phyloP scores from a whole-genome alignment of 257 asterid genomes.

The Fraxinus americana region DNA sequence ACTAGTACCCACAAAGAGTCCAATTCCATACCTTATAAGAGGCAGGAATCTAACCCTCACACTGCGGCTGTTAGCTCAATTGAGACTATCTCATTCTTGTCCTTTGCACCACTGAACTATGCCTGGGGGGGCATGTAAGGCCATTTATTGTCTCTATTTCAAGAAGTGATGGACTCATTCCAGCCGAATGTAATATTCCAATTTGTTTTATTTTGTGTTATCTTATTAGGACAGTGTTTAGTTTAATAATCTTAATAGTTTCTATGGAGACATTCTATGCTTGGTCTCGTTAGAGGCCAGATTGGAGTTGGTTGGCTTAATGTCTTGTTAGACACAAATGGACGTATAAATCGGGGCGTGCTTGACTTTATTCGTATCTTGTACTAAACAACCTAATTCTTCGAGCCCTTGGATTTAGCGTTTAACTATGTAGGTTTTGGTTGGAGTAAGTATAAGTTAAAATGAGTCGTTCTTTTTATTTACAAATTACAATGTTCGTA shows the following conservation, averaged over 20 bases:
- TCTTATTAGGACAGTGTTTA: neutral
- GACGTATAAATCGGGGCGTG: no score
- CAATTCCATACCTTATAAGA: no score
- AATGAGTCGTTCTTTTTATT: neutral
- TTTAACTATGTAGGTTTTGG: no score
- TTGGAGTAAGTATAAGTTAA: neutral
- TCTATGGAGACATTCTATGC: neutral
- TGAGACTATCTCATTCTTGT: no score
- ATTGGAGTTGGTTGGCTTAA: neutral
- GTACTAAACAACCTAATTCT: no score
- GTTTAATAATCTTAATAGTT: neutral
- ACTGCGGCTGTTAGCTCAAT: no score
- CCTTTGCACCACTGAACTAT: no score
- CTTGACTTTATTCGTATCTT: no score
- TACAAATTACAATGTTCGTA: no score
- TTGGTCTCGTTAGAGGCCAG: neutral
- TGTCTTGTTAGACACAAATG: neutral
- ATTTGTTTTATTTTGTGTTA: neutral
- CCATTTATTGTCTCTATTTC: neutral
- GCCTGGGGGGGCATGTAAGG: neutral
- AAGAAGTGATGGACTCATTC: neutral
- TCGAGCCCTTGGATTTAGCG: no score
- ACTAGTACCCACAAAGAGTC: no score
- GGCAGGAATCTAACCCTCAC: no score
- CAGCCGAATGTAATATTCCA: constrained; percentile 1